These are phyloP conservation scores for Syzygium oleosum DNA, from an alignment of 345 rosid species.

Conservation along the genomic window DNA sequence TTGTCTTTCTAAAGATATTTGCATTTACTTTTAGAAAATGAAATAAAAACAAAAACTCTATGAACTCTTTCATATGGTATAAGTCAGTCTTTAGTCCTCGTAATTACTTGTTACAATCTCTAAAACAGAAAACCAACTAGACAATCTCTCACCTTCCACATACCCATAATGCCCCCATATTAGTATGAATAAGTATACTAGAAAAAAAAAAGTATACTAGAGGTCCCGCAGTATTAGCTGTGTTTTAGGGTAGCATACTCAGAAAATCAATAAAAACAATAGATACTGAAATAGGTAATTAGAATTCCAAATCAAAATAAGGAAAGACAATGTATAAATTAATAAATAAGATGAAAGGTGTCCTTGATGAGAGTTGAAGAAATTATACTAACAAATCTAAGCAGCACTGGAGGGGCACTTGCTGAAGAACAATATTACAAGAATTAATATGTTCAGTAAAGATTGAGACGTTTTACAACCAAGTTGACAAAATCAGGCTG, in stretches of 20 bases:
- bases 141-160: neutral
- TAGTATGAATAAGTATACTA: neutral
- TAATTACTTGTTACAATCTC: neutral
- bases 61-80: neutral
- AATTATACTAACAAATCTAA: neutral
- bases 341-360: neutral
- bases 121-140: neutral
- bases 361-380: neutral
- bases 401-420: neutral
- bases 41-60: neutral
- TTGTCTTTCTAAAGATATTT: neutral
- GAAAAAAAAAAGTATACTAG: neutral
- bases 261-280: neutral
- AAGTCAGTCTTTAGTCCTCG: neutral
- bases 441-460: neutral
- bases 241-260: neutral
- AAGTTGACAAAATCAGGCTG: neutral
- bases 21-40: neutral
- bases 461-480: neutral
- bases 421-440: neutral
- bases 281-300: neutral
- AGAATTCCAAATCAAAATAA: neutral
- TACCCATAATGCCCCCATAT: neutral
- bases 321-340: neutral
- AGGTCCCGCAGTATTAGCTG: neutral